Base-by-base conservation (phyloP, 2,329 filamentous ascomycete genomes). In the Xylariomycetidae sp. region DNA sequence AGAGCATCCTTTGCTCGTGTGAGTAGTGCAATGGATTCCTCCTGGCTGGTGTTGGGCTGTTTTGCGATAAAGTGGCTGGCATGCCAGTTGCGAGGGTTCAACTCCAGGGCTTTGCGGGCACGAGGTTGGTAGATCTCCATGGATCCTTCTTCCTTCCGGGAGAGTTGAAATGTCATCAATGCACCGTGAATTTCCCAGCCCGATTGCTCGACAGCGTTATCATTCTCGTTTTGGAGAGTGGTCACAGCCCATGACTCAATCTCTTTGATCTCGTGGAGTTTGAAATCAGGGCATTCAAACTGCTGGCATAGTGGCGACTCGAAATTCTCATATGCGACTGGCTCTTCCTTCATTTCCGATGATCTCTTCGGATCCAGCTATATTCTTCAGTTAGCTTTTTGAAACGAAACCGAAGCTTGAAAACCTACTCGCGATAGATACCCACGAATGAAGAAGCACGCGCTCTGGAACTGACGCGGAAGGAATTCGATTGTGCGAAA, bases 121-220 rank as follows among this genome's bases (percentile, higher is more conserved):
- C 54, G 47, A 13, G 36, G 34, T 15, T 44, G 46, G 16, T 52
- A 54, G 11, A 52, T 37, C 28, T 50, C 44, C 1, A 32, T 34
- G 9, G 44, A 33, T 6, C 44, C 44, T 7, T 45, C 31, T 33
- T 49, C 44, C 9, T 35, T 30, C 10, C 34, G 34, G 22, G 46
- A 56, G 11, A 57, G 37, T 17, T 56, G 52, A 37, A 51, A 54
- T 3, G 37, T 42, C 14, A 51, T 43, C 22, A 57, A 42, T 6
- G 52, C 49, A 12, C 50, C 48, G 20, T 54, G 52, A 8, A 51
- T 54, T 25, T 56, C 52, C 53, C 53, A 56, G 8, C 44, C 46
- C 6, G 52, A 54, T 20, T 52, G 28, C 5, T 40, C 29, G 13
- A 38, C 27, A 6, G 41, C 38, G 4, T 45, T 49, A 12, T 49